Percentiles rank a stretch among this genome's conserved stretches.
These are phyloP conservation scores for Candida pseudofarinosa DNA, from an alignment of 805 yeast genomes.

Conservation along the genomic window DNA sequence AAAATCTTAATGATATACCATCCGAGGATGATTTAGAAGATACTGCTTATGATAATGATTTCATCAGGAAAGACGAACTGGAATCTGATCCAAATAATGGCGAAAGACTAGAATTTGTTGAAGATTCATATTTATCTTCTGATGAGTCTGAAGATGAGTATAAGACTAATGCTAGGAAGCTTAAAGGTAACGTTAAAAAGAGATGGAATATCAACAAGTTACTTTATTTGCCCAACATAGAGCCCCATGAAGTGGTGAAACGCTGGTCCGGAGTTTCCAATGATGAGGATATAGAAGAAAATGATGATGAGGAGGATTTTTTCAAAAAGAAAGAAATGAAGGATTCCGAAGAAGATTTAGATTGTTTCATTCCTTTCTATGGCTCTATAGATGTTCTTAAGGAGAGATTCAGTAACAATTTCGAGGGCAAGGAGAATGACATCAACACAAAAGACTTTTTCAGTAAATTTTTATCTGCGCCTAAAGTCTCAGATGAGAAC, in stretches of 20 bases:
- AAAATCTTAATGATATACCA: conserved; percentile 38
- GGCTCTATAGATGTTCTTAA: conserved; percentile 42
- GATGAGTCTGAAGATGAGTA: conserved; percentile 33
- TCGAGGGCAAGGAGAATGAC: conserved; percentile 34
- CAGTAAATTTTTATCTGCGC: conserved; percentile 51
- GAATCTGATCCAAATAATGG: conserved; percentile 17
- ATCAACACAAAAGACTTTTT: conserved; percentile 41
- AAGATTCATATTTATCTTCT: conserved; percentile 43
- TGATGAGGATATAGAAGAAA: conserved; percentile 35
- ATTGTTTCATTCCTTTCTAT: conserved; percentile 31
- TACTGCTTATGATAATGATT: conserved; percentile 30
- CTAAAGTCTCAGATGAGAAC: conserved; percentile 32
- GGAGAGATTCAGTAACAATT: conserved; percentile 38
- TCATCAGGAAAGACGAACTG: conserved; percentile 9
- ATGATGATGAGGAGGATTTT: conserved; percentile 42
- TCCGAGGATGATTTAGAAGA: conserved; percentile 41
- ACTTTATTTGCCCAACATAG: conserved; percentile 72
- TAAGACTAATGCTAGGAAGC: conserved; percentile 53
- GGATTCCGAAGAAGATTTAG: conserved; percentile 29
- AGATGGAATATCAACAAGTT: conserved; percentile 79
- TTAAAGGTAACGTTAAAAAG: conserved; percentile 50
- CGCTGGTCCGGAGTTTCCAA: conserved; percentile 63
- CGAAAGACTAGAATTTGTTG: conserved; percentile 40
- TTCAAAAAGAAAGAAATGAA: conserved; percentile 45
- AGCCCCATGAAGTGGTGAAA: conserved; percentile 65